Evolutionary conservation across 345 rosid genomes (phyloP).

Genomic region (Dipteronia dyeriana): DNA sequence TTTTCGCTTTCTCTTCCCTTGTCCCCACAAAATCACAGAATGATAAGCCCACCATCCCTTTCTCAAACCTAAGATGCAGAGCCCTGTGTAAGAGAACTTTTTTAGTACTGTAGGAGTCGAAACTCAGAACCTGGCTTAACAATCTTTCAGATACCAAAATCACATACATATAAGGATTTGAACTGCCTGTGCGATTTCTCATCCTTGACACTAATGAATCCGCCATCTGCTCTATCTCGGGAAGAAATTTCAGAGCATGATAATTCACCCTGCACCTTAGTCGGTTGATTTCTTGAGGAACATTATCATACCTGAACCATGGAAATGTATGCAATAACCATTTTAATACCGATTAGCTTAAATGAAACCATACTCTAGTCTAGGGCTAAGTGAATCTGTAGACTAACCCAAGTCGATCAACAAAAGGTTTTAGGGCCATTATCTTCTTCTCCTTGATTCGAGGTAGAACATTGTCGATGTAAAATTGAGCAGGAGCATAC

Average conservation of each 20-base stretch:
- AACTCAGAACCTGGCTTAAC: conserved; percentile 15
- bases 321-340: conserved; percentile 22
- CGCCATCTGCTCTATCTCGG: conserved; percentile 89
- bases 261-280: conserved; percentile 98
- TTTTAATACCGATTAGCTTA: conserved; percentile 8
- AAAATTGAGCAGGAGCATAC: conserved; percentile 97
- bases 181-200: conserved; percentile 92
- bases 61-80: conserved; percentile 99
- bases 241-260: conserved; percentile 97
- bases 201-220: conserved; percentile 84
- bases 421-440: conserved; percentile 99
- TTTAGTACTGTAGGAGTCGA: conserved; percentile 13
- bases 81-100: conserved; percentile 63
- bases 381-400: neutral
- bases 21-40: conserved; percentile 98
- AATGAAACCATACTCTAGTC: conserved; percentile 8
- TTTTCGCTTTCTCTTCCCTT: conserved; percentile 92
- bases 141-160: conserved; percentile 23
- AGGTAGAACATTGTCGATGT: conserved; percentile 97
- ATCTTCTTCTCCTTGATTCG: conserved; percentile 98
- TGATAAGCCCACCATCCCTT: conserved; percentile 98
- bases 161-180: conserved; percentile 85
- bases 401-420: conserved; percentile 95
- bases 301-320: conserved; percentile 87
- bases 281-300: conserved; percentile 95